These are phyloP conservation scores for Carnegiea gigantea DNA, from an alignment of 179 eudicot genomes.

Conservation along the genomic window DNA sequence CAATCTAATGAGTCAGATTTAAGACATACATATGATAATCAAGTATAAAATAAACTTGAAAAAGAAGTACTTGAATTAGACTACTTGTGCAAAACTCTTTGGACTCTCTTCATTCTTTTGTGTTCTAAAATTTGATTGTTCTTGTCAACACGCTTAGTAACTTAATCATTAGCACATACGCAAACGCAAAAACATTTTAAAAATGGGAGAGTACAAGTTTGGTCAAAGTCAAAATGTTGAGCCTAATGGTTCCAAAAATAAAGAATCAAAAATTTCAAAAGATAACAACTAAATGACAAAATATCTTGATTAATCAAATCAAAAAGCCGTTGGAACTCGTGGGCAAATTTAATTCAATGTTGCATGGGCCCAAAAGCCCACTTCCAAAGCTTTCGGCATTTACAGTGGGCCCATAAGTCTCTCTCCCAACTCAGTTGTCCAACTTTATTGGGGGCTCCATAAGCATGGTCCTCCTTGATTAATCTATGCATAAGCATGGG, in stretches of 20 bases:
- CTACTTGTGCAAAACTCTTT: no score
- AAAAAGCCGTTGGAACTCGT: not conserved
- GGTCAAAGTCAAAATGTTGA: not conserved
- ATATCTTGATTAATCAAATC: not conserved
- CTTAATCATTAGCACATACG: no score
- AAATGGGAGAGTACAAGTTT: not conserved
- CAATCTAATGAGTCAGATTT: no score
- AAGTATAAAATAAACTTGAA: no score
- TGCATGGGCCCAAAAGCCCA: slow-evolving; percentile 14
- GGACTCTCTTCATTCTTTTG: no score
- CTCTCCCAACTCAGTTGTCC: slow-evolving; percentile 32
- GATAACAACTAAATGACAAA: not conserved
- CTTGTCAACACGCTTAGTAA: no score
- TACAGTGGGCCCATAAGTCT: slow-evolving; percentile 13
- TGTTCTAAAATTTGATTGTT: no score
- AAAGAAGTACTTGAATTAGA: no score
- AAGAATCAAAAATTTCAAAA: not conserved
- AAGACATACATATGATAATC: no score
- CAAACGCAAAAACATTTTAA: no score
- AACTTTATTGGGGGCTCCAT: slow-evolving; percentile 44
- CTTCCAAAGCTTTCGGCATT: slow-evolving; percentile 10
- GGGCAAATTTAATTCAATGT: not conserved
- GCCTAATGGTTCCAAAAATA: not conserved
- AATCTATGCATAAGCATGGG: slow-evolving; percentile 40
- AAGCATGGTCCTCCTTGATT: slow-evolving; percentile 39